Base-by-base conservation (phyloP, 805 yeast genomes). In the Saccharomyces jurei region DNA sequence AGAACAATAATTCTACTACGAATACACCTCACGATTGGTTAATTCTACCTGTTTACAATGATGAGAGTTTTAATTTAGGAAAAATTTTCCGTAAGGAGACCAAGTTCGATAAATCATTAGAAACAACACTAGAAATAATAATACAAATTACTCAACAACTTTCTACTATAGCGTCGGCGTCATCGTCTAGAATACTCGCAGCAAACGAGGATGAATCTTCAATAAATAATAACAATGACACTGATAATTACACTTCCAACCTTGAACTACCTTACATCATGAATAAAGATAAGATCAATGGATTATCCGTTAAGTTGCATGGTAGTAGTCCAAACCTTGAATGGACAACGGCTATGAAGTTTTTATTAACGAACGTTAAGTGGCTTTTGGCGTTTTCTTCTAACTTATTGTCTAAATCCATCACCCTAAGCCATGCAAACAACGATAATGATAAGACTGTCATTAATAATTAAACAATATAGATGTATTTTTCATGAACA, bases 341-440 rank as follows among this genome's bases (percentile, higher is more conserved):
- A 57, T 91, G 98, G 98, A 89, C 97, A 0, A 81, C 85, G 27
- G 92, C 96, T 0, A 90, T 96, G 71, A 86, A 87, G 62, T 87
- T 83, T 64, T 73, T 92, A 11, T 71, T 91, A 50, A 87, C 94
- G 0, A 82, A 92, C 63, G 76, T 82, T 30, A 89, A 89, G 64
- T 92, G 96, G 96, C 77, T 92, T 6, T 71, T 91, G 53, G 85
- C 91, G 3, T 89, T 84, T 65, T 81, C 89, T 17, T 89, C 96
- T 1, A 64, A 61, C 49, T 53, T 47, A 49, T 52, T 61, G 25
- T 36, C 53, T 1, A 48, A 54, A 32, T 30, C 51, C 50, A 21
- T 46, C 17, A 36, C 22, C 4, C 17, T 36, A 36, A 17, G 25
- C 44, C 44, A 13, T 17, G 10, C 44, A n/a, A 17, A n/a, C 22